Evolutionary conservation across 495 filamentous ascomycete genomes (phyloP).

Genomic region (Hyaloscypha finlandica): DNA sequence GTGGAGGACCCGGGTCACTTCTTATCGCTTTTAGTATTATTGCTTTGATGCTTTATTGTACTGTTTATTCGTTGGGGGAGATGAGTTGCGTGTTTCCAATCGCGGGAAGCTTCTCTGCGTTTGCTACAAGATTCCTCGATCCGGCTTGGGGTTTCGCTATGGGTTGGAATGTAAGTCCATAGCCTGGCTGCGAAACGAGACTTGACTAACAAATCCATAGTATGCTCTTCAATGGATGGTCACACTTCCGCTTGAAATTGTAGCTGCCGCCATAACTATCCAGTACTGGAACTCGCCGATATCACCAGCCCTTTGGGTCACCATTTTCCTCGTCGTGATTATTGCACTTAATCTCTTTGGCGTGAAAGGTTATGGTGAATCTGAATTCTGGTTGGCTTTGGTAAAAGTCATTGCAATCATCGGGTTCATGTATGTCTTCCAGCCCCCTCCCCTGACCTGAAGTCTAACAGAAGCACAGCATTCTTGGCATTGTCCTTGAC

Average conservation of each 20-base stretch:
- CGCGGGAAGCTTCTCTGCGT: slow-evolving; percentile 86
- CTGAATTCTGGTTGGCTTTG: slow-evolving; percentile 82
- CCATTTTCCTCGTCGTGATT: slow-evolving; percentile 77
- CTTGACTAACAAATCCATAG: not conserved
- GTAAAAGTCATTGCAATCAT: slow-evolving; percentile 87
- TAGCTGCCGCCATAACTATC: slow-evolving; percentile 86
- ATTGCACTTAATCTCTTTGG: slow-evolving; percentile 83
- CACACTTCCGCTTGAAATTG: slow-evolving; percentile 73
- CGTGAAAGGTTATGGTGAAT: slow-evolving; percentile 86
- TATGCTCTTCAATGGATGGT: slow-evolving; percentile 22
- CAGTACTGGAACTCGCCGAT: slow-evolving; percentile 72
- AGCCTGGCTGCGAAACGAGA: not conserved
- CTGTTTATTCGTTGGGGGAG: slow-evolving; percentile 89
- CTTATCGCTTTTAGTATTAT: slow-evolving; percentile 83
- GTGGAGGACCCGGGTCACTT: slow-evolving; percentile 83
- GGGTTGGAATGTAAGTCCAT: slow-evolving; percentile 74
- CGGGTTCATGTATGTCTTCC: slow-evolving; percentile 73
- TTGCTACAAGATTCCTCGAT: slow-evolving; percentile 87
- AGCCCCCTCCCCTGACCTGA: not conserved
- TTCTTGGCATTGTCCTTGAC: slow-evolving; percentile 77
- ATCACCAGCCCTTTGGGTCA: slow-evolving; percentile 79
- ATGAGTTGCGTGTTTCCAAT: slow-evolving; percentile 79
- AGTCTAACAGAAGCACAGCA: slow-evolving; percentile 32
- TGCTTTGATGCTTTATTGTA: slow-evolving; percentile 87
- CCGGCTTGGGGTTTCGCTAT: slow-evolving; percentile 96